phyloP scores from a whole-genome alignment of 2,329 filamentous ascomycete genomes.

The Pseudogymnoascus sp. region DNA sequence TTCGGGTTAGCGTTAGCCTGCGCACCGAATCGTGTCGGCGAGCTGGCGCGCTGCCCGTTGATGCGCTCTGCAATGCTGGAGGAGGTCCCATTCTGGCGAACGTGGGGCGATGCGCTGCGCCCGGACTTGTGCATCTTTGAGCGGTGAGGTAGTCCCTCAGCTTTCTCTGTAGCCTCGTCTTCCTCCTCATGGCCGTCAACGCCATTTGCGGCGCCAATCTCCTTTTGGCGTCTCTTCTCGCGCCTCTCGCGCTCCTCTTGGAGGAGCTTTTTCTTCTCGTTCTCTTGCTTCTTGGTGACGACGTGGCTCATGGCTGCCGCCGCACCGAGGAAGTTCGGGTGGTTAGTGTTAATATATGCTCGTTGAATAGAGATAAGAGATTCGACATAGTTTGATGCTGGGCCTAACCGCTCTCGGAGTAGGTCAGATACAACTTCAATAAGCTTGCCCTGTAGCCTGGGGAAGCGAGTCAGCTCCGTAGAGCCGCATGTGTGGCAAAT shows the following conservation, averaged over 20 bases:
- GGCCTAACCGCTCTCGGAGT: constrained; percentile 82
- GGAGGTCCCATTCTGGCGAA: constrained; percentile 55
- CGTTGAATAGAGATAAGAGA: constrained; percentile 95
- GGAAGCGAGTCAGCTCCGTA: constrained; percentile 84
- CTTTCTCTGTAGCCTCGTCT: constrained; percentile 40
- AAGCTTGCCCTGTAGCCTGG: constrained; percentile 86
- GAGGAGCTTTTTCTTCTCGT: constrained; percentile 71
- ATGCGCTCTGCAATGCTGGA: constrained; percentile 54
- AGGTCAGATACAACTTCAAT: constrained; percentile 98
- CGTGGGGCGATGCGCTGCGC: constrained; percentile 75
- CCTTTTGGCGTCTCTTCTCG: constrained; percentile 74
- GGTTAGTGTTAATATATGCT: constrained; percentile 98
- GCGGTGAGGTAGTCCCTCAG: constrained; percentile 49
- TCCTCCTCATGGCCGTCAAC: constrained; percentile 57
- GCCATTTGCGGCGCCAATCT: constrained; percentile 69
- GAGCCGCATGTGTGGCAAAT: constrained; percentile 98
- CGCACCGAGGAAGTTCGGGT: constrained; percentile 95
- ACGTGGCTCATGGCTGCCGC: constrained; percentile 97
- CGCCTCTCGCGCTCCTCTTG: constrained; percentile 81
- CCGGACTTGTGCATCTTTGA: constrained; percentile 39
- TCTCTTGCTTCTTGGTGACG: constrained; percentile 88
- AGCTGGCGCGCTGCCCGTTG: constrained; percentile 55
- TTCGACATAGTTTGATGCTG: constrained; percentile 84
- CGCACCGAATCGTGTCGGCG: constrained; percentile 53
- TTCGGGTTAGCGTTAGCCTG: constrained; percentile 55